A percentile compares a stretch with the other conserved stretches of the same genome.
These are phyloP conservation scores for Penicillium parvum DNA, from an alignment of 495 filamentous ascomycete genomes.

Conservation along the genomic window DNA sequence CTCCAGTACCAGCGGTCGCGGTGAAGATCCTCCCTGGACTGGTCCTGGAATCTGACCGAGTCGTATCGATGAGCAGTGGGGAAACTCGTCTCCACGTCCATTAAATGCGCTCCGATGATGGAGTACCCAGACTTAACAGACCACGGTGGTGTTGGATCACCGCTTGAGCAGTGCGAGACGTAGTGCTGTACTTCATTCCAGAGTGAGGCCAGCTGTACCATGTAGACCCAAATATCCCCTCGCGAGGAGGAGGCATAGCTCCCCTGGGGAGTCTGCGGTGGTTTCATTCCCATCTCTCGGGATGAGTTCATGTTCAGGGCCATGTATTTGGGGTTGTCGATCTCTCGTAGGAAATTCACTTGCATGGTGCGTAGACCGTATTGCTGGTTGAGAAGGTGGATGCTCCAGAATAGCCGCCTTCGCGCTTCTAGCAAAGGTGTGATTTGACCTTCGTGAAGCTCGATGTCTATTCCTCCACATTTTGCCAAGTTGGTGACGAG, in stretches of 20 bases:
- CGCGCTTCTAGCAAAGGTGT: conserved; percentile 28
- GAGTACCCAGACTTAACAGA: conserved; percentile 39
- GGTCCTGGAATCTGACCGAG: conserved; percentile 38
- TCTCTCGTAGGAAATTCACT: conserved; percentile 30
- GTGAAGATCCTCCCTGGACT: conserved; percentile 30
- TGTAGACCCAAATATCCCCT: conserved; percentile 38
- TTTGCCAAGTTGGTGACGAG: conserved; percentile 28
- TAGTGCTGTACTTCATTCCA: conserved; percentile 40
- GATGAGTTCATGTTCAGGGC: conserved; percentile 12
- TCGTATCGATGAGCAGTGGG: conserved; percentile 40
- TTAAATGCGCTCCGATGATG: conserved; percentile 38
- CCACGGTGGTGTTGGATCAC: conserved; percentile 38
- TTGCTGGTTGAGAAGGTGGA: conserved; percentile 39
- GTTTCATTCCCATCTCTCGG: conserved; percentile 12
- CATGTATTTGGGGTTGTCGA: conserved; percentile 25
- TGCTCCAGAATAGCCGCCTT: conserved; percentile 39
- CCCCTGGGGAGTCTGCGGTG: conserved; percentile 26
- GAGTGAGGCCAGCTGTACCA: conserved; percentile 34
- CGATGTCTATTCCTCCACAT: conserved; percentile 35
- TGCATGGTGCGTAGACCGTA: conserved; percentile 36
- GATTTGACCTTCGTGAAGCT: conserved; percentile 22
- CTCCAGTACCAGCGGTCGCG: conserved; percentile 38
- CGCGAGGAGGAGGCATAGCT: conserved; percentile 26
- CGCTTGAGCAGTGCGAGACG: conserved; percentile 34
- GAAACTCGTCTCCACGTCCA: conserved; percentile 39